These are phyloP conservation scores for Porphyrellus cyaneotinctus DNA, from an alignment of 768 basidiomycete genomes.

Conservation along the genomic window DNA sequence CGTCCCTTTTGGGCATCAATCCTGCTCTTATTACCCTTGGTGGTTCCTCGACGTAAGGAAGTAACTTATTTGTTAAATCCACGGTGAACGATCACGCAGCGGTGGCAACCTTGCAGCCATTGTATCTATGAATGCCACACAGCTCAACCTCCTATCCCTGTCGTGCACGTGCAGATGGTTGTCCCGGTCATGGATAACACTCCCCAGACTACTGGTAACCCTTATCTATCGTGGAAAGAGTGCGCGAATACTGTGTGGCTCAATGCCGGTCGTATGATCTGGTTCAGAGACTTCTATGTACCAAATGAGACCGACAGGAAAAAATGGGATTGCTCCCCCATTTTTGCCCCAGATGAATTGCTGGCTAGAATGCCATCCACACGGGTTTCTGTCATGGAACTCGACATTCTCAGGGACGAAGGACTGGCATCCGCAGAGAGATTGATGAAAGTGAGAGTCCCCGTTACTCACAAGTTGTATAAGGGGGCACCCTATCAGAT, in stretches of 20 bases:
- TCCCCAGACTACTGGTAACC: conserved; percentile 37
- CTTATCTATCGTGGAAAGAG: conserved; percentile 51
- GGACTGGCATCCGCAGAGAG: conserved; percentile 62
- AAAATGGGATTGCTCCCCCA: conserved; percentile 70
- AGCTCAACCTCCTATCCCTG: conserved; percentile 45
- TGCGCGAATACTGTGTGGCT: conserved; percentile 64
- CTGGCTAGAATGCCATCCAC: conserved; percentile 51
- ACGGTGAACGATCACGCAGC: conserved; percentile 33
- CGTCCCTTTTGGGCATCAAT: conserved; percentile 45
- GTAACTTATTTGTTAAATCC: not conserved
- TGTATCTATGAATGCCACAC: conserved; percentile 59
- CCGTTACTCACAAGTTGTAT: conserved; percentile 55
- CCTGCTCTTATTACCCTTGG: conserved; percentile 57
- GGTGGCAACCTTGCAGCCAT: conserved; percentile 72
- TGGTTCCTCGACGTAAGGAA: conserved; percentile 61
- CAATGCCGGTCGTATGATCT: conserved; percentile 58
- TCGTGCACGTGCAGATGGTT: conserved; percentile 61
- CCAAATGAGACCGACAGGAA: conserved; percentile 56
- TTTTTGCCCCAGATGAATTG: conserved; percentile 59
- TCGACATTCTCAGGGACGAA: conserved; percentile 68
- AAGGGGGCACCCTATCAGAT: conserved; percentile 66
- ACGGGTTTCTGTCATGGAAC: conserved; percentile 64
- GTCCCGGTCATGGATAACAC: conserved; percentile 80
- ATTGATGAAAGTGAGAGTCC: conserved; percentile 49
- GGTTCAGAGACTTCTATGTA: conserved; percentile 69